Percentiles rank a stretch among this genome's conserved stretches.
phyloP scores from a whole-genome alignment of 2,329 filamentous ascomycete genomes.

The Fusarium sp. region DNA sequence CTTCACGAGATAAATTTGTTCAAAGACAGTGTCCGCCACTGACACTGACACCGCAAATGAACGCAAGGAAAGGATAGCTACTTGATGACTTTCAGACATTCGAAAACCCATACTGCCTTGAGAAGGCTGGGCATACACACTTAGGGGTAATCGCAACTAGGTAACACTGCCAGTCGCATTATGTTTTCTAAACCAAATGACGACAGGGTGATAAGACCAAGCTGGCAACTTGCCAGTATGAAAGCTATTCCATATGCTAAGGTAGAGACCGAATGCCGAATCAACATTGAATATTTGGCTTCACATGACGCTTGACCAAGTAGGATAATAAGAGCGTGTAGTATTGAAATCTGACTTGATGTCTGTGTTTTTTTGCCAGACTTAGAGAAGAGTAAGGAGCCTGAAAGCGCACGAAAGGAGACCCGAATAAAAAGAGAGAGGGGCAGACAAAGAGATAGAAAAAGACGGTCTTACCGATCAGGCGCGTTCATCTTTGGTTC shows the following conservation, averaged over 20 bases:
- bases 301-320: not conserved
- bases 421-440: not conserved
- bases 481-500: slow-evolving; percentile 62
- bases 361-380: not conserved
- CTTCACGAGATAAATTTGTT: not conserved
- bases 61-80: not conserved
- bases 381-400: not conserved
- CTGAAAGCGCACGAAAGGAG: not conserved
- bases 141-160: not conserved
- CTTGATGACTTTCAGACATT: not conserved
- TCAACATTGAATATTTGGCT: not conserved
- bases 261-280: not conserved
- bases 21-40: not conserved
- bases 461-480: slow-evolving; percentile 57
- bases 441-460: not conserved
- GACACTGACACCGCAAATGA: slow-evolving; percentile 17
- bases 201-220: not conserved
- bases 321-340: not conserved
- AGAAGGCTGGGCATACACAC: not conserved
- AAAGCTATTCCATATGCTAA: not conserved
- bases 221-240: not conserved
- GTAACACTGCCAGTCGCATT: not conserved
- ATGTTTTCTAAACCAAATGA: not conserved
- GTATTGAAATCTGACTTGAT: not conserved
- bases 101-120: not conserved